Base-by-base conservation (phyloP, 75 land plant species). In the Selaginella tamariscina region DNA sequence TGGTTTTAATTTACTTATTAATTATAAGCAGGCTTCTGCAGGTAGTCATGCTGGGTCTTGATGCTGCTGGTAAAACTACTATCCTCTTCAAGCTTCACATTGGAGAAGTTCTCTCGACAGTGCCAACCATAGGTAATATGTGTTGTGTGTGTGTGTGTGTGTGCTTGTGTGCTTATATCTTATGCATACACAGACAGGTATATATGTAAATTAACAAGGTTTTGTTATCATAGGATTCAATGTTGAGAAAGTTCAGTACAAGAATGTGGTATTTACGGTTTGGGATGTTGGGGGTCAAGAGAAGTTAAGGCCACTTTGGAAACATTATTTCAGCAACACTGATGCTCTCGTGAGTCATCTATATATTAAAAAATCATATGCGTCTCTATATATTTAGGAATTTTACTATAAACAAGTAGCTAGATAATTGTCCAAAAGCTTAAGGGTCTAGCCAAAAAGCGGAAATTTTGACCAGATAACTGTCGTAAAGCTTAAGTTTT, bases 241-340 rank as follows among this genome's bases (percentile, higher is more conserved):
- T 81, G 97, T 92, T n/a, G 97, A 92, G 76, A 92, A 89, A 54
- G 96, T 92, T 68, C 96, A 92, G 73, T 92, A 92, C 72, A 92
- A 92, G 75, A 92, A 92, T 79, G 97, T 92, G 27, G 68, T 82
- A 29, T 92, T 92, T 75, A 92, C 97, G 20, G 97, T 92, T 18
- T 92, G 97, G 97, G 97, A 92, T 82, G 97, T 92, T 32, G 97
- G 97, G 55, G 97, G 97, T 13, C 97, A 92, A 68, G 97, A 92
- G 74, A 92, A 92, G 57, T 68, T 92, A 15, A 82, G 97, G 13
- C 32, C 95, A 23, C 78, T 92, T 9, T 92, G 97, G 97, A 87
- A 86, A 79, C 97, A 89, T 73, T 92, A 92, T 73, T 92, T 92
- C 69, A 86, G 80, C 60, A 89, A 84, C 70, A 92, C 97, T 27